Evolutionary conservation across 805 yeast species (phyloP), one percentile per base, ranked within the genome.

Genomic region (Kodamaea leandrae): DNA sequence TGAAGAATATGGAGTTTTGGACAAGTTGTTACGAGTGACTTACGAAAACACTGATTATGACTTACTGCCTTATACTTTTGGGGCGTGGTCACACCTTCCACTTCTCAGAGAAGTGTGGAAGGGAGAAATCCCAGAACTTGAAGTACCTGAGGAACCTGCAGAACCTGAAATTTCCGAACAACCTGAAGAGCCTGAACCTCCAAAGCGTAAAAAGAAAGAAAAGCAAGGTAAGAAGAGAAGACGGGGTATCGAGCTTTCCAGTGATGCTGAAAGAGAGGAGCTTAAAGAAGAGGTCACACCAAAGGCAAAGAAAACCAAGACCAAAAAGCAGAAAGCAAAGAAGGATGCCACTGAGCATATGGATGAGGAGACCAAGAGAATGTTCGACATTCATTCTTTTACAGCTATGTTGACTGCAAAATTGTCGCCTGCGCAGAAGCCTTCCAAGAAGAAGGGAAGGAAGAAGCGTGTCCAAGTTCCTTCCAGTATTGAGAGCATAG

Each of bases 311-410:
- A 18, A 25, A 17, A 28, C 9, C 9, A 36, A 14, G 38, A 27
- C 30, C 16, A 20, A n/a, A 23, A 39, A 24, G 14, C 16, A 15
- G 26, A 32, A 34, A n/a, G 14, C 39, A 6, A 34, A 41, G 29
- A 23, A 16, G 23, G 26, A 32, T 25, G 39, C 40, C 10, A 9
- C 23, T 3, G n/a, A 21, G 27, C 28, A 27, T 13, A 36, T 36
- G 39, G 30, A 36, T 18, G 39, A 36, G 21, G 39, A 36, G 25
- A 27, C 33, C 17, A 32, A 26, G 12, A 24, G 36, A 32, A 38
- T 38, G 41, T 32, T 57, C 43, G 62, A 58, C 39, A 54, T 58
- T 19, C 61, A 58, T 44, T 51, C 59, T 3, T 58, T 57, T 36
- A 57, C 63, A 1, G 61, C 61, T 1, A 37, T 56, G 44, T 40